Percentiles rank a stretch among this genome's conserved stretches.
Conservation (phyloP, 768 basidiomycete genomes). For the Suillus decipiens region DNA sequence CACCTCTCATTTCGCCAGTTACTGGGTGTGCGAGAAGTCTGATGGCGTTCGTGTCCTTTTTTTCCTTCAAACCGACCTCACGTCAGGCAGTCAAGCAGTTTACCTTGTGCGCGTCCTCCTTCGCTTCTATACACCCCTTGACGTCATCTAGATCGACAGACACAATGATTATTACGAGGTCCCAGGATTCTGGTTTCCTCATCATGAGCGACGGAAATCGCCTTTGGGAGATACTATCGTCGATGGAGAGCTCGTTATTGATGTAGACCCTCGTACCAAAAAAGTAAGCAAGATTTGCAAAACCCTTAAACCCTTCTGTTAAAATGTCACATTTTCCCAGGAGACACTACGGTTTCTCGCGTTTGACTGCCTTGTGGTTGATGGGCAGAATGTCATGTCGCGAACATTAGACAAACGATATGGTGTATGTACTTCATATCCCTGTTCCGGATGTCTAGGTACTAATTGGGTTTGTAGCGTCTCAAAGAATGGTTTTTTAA, state of each 20-base stretch:
- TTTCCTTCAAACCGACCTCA: constrained; percentile 63
- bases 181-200: constrained; percentile 84
- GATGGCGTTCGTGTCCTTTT: constrained; percentile 93
- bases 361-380: constrained; percentile 90
- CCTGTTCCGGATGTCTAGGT: not conserved
- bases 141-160: constrained; percentile 77
- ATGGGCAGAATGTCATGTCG: constrained; percentile 85
- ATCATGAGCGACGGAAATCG: constrained; percentile 68
- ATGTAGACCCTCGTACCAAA: constrained; percentile 76
- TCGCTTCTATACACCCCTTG: constrained; percentile 8
- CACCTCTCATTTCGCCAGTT: constrained; percentile 49
- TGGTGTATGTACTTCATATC: constrained; percentile 57
- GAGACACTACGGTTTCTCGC: constrained; percentile 80
- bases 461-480: constrained; percentile 31
- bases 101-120: constrained; percentile 65
- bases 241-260: constrained; percentile 93
- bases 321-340: constrained; percentile 40
- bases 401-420: constrained; percentile 84
- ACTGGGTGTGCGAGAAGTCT: constrained; percentile 99
- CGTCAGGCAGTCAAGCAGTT: constrained; percentile 54
- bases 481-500: constrained; percentile 80
- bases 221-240: constrained; percentile 80
- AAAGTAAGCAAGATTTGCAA: constrained; percentile 46
- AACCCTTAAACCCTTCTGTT: not conserved
- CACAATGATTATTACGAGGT: constrained; percentile 84